Base-by-base conservation (phyloP, 768 basidiomycete species). In the Termitomyces sp. region DNA sequence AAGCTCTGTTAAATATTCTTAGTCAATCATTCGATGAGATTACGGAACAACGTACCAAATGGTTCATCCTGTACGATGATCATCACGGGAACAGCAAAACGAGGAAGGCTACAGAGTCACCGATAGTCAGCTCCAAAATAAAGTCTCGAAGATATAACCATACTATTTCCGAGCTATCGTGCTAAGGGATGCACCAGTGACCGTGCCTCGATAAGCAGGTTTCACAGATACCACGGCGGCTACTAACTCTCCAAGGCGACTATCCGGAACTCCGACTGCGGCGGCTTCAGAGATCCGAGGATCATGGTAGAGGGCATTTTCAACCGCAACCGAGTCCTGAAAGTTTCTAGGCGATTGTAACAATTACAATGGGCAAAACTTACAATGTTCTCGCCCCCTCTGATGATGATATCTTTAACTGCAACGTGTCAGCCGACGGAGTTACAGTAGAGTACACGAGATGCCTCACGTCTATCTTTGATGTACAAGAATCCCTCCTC, bases 371-470 rank as follows among this genome's bases (percentile, higher is more conserved):
- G 12, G 16, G 30, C n/a, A 30, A 33, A 69, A 61, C 63, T 81
- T 81, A 61, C 62, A 56, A 87, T 81, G 65, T 86, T 86, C 68
- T 87, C 85, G 47, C 85, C 85, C 24, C 84, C 84, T 39, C 83
- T 75, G 59, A 85, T 83, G 56, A 86, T 86, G 55, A 86, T 76
- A 63, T 86, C 85, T 69, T 86, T 85, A 24, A 83, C 85, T 81
- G 54, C 6, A 8, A 12, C 30, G 33, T 9, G 47, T 58, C 37
- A 44, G 42, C 6, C 12, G 6, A 22, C 9, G 20, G n/a, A 39
- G 12, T 22, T 33, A 0, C 30, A 31, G 18, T 2, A 44, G 31
- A 20, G 20, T 53, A 31, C 3, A 27, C 5, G 33, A 33, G 49
- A 48, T 37, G 9, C 68, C 75, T 71, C 61, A 79, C 76, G 67